Base-by-base conservation (phyloP, 495 filamentous ascomycete species). In the Penicillium robsamsonii region DNA sequence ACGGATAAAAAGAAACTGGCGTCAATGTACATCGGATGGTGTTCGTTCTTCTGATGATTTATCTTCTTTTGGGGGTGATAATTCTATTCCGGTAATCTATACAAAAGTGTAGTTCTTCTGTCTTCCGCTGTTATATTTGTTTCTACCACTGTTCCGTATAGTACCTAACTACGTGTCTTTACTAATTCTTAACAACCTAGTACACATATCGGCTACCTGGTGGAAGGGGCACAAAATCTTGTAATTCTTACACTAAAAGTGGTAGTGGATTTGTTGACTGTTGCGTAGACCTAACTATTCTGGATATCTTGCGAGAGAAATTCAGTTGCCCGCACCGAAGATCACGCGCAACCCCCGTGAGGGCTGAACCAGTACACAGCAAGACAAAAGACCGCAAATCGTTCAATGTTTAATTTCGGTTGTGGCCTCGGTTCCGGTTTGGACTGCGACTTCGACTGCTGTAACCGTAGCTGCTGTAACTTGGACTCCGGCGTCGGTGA, bases 11-110 rank as follows among this genome's bases (percentile, higher is more conserved):
- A 66, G 62, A 92, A 89, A 63, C 73, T 99, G 69, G 81, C 88
- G 15, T 80, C 80, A 6, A 98, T 98, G 94, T 98, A 98, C 72
- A 94, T 97, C 73, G 94, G 94, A 24, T 98, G 94, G 94, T 96
- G 91, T 79, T 82, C 93, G 20, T 97, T 97, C 66, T 85, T 96
- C 60, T 97, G 62, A 73, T 29, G 12, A 5, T 47, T 18, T 46
- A 8, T 46, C 9, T 25, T 6, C 7, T 12, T 17, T 13, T 46
- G 44, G 40, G 11, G n/a, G 20, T 24, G 12, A 24, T 43, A 43
- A 7, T 24, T 43, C 10, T 24, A 13, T 43, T 7, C 18, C 13
- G 24, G 41, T 7, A 18, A 22, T 24, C 1, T 9, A 43, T 43
- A 43, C 4, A 43, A 24, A 22, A 24, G 9, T 13, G 18, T 22